Conservation (phyloP, 495 filamentous ascomycete genomes). For the Diplogelasinospora grovesii region DNA sequence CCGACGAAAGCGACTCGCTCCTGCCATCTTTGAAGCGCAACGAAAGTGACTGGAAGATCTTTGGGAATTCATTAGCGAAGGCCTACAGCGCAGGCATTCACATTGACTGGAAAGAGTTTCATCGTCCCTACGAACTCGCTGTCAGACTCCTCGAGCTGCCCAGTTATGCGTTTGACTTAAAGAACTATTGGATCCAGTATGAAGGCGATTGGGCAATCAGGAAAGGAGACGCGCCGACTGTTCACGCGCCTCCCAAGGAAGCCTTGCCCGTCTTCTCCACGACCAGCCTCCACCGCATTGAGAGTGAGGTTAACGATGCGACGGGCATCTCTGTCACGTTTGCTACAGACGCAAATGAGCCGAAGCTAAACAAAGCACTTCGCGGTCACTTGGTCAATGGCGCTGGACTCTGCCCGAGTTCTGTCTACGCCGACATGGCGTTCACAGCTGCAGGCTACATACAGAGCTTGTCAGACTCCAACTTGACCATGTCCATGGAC, state of each 20-base stretch:
- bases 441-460: conserved; percentile 55
- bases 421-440: conserved; percentile 61
- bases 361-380: conserved; percentile 46
- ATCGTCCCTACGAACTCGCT: conserved; percentile 1
- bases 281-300: conserved; percentile 35
- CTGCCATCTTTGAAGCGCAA: conserved; percentile 5
- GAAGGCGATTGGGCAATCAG: conserved; percentile 44
- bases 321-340: conserved; percentile 40
- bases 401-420: conserved; percentile 29
- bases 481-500: conserved; percentile 33
- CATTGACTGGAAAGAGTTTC: conserved; percentile 7
- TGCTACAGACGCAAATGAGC: conserved; percentile 49
- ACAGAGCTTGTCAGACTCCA: conserved; percentile 36
- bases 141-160: conserved; percentile 53
- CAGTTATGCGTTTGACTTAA: conserved; percentile 65
- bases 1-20: neutral
- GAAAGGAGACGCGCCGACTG: conserved; percentile 4
- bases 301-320: conserved; percentile 34
- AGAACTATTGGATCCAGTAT: conserved; percentile 76
- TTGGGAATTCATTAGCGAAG: conserved; percentile 1
- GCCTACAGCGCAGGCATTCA: conserved; percentile 1
- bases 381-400: conserved; percentile 59
- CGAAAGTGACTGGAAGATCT: conserved; percentile 4
- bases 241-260: conserved; percentile 26
- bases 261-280: conserved; percentile 43